These are phyloP conservation scores for Candida coquimbonensis DNA, from an alignment of 805 yeast species.

Conservation along the genomic window DNA sequence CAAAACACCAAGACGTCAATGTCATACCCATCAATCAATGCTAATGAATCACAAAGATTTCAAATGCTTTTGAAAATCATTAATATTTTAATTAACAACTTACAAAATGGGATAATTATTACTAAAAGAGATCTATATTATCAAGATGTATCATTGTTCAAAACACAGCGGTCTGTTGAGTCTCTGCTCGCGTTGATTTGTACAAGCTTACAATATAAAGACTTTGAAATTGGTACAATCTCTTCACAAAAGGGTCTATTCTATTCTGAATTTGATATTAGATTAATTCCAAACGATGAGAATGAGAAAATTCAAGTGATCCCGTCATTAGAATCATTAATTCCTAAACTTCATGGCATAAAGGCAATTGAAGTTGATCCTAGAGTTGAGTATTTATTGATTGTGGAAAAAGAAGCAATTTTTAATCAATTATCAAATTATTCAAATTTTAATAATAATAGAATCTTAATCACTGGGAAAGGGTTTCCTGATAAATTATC, in stretches of 20 bases:
- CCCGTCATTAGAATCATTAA: conserved; percentile 21
- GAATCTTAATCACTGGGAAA: conserved; percentile 51
- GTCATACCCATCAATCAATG: conserved; percentile 12
- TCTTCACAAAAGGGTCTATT: conserved; percentile 61
- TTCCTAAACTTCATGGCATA: conserved; percentile 33
- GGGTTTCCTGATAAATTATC: conserved; percentile 65
- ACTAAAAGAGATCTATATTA: conserved; percentile 58
- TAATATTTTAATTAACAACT: conserved; percentile 13
- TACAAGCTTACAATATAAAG: conserved; percentile 30
- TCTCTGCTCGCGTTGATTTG: conserved; percentile 32
- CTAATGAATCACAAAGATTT: conserved; percentile 6
- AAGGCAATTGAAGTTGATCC: conserved; percentile 6
- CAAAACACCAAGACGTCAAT: not conserved
- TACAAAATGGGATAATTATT: conserved; percentile 8
- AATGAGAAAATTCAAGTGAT: conserved; percentile 3
- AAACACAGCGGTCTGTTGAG: conserved; percentile 37
- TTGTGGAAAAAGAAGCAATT: conserved; percentile 51
- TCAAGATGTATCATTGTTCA: conserved; percentile 49
- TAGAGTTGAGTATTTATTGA: conserved; percentile 25
- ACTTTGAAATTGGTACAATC: conserved; percentile 38
- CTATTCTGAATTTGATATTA: conserved; percentile 27
- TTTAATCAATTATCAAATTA: conserved; percentile 27
- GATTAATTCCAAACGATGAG: conserved; percentile 4
- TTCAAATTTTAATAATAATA: conserved; percentile 8
- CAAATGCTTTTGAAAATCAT: conserved; percentile 10